Conservation (phyloP, 106 monocot genomes). For the Apostasia ramifera region DNA sequence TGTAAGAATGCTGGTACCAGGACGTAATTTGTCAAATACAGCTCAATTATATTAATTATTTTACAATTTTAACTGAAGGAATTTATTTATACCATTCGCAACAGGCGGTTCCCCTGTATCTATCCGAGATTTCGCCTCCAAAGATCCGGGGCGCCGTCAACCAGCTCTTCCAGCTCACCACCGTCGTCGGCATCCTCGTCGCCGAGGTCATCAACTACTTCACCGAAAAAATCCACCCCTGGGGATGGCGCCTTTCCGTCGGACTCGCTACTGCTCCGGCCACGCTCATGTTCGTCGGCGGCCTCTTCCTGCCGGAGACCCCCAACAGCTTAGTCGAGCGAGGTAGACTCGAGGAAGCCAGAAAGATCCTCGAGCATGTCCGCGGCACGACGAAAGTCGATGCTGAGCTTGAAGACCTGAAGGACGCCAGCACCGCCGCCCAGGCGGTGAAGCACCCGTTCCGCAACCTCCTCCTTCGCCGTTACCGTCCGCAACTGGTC, state of each 20-base stretch:
- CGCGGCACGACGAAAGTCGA: conserved; percentile 36
- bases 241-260: conserved; percentile 74
- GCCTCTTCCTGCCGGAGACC: conserved; percentile 38
- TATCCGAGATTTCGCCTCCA: conserved; percentile 58
- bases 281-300: conserved; percentile 50
- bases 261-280: conserved; percentile 47
- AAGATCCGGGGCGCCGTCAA: conserved; percentile 55
- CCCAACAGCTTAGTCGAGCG: conserved; percentile 53
- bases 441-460: conserved; percentile 45
- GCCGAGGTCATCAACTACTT: conserved; percentile 63
- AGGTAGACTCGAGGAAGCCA: conserved; percentile 36
- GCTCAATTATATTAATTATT: too few species aligned
- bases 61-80: neutral
- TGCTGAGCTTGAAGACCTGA: conserved; percentile 37
- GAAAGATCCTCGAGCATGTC: conserved; percentile 24
- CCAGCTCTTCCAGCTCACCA: conserved; percentile 56
- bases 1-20: too few species aligned
- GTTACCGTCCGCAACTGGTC: conserved; percentile 37
- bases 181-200: conserved; percentile 38
- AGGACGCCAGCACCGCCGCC: conserved; percentile 42
- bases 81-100: neutral
- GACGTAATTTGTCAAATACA: too few species aligned
- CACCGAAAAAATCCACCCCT: conserved; percentile 48
- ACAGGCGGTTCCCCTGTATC: conserved; percentile 71
- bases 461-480: conserved; percentile 32